These are phyloP conservation scores for Podosphaera aphanis DNA, from an alignment of 2,329 filamentous ascomycete species.

Conservation along the genomic window DNA sequence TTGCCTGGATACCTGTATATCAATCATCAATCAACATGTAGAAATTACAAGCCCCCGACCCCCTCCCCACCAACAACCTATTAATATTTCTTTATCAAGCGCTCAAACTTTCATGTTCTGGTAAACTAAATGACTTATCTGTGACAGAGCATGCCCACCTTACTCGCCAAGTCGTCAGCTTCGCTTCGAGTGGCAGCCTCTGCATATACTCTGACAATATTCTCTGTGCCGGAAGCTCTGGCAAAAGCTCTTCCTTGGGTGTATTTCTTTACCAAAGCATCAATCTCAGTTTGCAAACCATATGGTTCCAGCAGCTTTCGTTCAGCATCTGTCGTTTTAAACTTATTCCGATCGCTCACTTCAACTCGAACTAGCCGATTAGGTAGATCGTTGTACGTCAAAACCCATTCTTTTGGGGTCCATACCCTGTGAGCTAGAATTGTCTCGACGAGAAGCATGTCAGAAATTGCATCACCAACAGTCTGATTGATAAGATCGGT, in stretches of 20 bases:
- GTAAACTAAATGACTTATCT: background rate
- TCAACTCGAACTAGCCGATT: slow-evolving; percentile 88
- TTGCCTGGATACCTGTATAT: too few relatives aligned
- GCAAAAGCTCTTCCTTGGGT: slow-evolving; percentile 76
- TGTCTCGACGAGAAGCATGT: slow-evolving; percentile 87
- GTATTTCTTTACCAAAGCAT: slow-evolving; percentile 72
- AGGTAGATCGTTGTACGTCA: slow-evolving; percentile 79
- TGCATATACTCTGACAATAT: slow-evolving; percentile 86
- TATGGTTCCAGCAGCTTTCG: slow-evolving; percentile 58
- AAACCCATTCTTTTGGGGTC: slow-evolving; percentile 74
- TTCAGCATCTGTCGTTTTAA: slow-evolving; percentile 83
- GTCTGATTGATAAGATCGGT: slow-evolving; percentile 94
- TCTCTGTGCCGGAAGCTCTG: slow-evolving; percentile 81
- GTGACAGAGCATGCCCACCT: slow-evolving; percentile 28
- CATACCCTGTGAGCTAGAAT: slow-evolving; percentile 89
- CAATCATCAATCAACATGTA: too few relatives aligned
- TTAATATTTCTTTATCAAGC: too few relatives aligned
- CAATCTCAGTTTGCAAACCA: slow-evolving; percentile 67
- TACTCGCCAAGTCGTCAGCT: slow-evolving; percentile 70
- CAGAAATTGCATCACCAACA: slow-evolving; percentile 83
- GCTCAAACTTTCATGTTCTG: too few relatives aligned
- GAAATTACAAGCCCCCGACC: too few relatives aligned
- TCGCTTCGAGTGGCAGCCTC: slow-evolving; percentile 77
- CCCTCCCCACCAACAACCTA: too few relatives aligned
- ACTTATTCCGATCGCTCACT: slow-evolving; percentile 68